phyloP scores from a whole-genome alignment of 345 rosid species.

The Gossypium longicalyx region DNA sequence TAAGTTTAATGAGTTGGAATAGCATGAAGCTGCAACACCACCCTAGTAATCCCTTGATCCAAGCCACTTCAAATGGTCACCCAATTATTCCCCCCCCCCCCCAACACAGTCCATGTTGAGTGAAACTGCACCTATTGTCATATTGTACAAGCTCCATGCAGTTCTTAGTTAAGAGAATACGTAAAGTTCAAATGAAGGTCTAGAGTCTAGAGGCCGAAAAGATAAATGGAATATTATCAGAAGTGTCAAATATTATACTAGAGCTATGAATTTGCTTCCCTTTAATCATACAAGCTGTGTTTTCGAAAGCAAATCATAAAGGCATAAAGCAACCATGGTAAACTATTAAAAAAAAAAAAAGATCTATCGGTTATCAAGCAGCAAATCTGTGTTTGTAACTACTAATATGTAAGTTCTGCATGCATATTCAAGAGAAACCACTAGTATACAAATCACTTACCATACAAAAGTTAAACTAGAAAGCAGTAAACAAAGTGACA shows the following conservation, averaged over 20 bases:
- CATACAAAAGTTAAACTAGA: background rate
- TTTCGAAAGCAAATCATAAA: background rate
- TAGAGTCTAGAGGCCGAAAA: background rate
- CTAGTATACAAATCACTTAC: background rate
- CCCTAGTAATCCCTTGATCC: background rate
- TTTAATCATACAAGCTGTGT: too few species aligned
- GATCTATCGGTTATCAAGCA: background rate
- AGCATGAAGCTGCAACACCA: background rate
- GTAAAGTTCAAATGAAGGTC: background rate
- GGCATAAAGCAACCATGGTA: background rate
- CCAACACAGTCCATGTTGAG: background rate
- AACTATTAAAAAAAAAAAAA: background rate
- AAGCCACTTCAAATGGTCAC: background rate
- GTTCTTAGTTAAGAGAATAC: background rate
- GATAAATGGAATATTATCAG: background rate
- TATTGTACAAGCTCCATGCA: background rate
- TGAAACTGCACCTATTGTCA: background rate
- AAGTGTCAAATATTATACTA: background rate
- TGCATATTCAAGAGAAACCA: background rate
- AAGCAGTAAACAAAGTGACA: background rate
- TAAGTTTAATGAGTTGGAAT: background rate
- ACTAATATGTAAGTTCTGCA: background rate
- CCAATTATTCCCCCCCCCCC: background rate
- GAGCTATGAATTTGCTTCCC: background rate
- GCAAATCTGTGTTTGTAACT: background rate